A percentile compares a stretch with the other conserved stretches of the same genome.
Evolutionary conservation across 495 filamentous ascomycete genomes (phyloP).

Genomic region (Penicillium cataractarum): DNA sequence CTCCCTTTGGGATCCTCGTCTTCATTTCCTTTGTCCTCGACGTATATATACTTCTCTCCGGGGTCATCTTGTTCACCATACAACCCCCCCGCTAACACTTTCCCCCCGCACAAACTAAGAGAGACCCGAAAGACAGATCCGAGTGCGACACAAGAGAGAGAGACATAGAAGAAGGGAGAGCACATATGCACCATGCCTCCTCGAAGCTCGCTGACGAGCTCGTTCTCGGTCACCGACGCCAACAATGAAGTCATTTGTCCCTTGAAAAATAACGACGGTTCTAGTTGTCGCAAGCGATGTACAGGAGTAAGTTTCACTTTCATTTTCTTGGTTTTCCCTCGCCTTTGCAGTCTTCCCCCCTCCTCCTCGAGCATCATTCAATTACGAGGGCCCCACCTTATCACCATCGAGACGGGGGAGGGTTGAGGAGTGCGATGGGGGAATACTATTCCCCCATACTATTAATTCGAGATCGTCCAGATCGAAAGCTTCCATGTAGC

Average conservation of each 20-base stretch:
- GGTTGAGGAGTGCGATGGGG: neutral
- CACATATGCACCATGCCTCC: conserved; percentile 76
- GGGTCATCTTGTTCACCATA: neutral
- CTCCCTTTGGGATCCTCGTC: conserved; percentile 15
- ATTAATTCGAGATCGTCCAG: conserved; percentile 9
- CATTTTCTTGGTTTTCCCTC: conserved; percentile 19
- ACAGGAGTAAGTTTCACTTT: conserved; percentile 76
- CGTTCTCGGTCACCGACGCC: conserved; percentile 88
- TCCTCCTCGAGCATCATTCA: neutral
- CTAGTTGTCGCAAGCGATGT: conserved; percentile 96
- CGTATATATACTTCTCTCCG: neutral
- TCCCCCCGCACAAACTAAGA: neutral
- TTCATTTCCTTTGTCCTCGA: conserved; percentile 1
- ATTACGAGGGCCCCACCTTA: conserved; percentile 2
- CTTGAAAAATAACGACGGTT: conserved; percentile 92
- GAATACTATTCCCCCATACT: neutral
- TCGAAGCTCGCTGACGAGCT: conserved; percentile 81
- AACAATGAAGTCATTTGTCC: conserved; percentile 98
- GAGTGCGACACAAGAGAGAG: neutral
- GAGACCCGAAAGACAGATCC: neutral
- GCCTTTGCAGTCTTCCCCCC: conserved; percentile 17
- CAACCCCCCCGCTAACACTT: neutral
- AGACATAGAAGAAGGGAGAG: conserved; percentile 27
- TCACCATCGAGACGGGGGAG: neutral
- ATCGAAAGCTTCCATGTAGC: conserved; percentile 15